Percentiles rank a stretch among this genome's conserved stretches.
These are phyloP conservation scores for Blastocystis sp. DNA, from an alignment of 352 stramenopile species.

Conservation along the genomic window DNA sequence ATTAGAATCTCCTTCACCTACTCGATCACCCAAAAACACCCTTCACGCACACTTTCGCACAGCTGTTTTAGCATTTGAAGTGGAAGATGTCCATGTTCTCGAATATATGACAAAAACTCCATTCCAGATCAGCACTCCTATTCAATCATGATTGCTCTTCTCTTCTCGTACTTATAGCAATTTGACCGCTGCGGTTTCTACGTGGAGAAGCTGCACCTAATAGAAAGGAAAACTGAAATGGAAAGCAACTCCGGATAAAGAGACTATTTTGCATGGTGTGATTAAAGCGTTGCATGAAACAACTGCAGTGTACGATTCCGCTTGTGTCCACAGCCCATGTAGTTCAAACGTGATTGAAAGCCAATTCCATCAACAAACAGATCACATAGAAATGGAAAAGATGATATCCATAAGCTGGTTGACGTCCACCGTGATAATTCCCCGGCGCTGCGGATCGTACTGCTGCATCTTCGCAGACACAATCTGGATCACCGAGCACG, in stretches of 20 bases:
- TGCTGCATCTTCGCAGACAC: slow-evolving; percentile 29
- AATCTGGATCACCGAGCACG: slow-evolving; percentile 44
- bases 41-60: slow-evolving; percentile 3
- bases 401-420: slow-evolving; percentile 35
- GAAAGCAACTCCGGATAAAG: no score
- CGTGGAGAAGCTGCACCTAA: no score
- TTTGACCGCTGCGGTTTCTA: no score
- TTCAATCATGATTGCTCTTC: no score
- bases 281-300: no score
- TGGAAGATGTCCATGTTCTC: slow-evolving; percentile 25
- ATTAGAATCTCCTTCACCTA: slow-evolving; percentile 53
- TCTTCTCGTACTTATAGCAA: no score
- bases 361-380: not conserved
- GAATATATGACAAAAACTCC: slow-evolving; percentile 56
- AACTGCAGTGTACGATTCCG: no score
- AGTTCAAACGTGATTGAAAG: no score
- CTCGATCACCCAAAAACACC: not conserved
- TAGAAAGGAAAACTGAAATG: no score
- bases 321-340: no score
- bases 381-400: slow-evolving; percentile 25
- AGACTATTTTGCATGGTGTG: no score
- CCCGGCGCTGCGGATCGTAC: slow-evolving; percentile 32
- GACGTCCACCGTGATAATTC: not conserved
- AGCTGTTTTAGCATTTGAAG: slow-evolving; percentile 50
- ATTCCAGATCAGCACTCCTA: no score